These are phyloP conservation scores for Dendrocalamus sinicus DNA, from an alignment of 176 grass and related monocot genomes.

Conservation along the genomic window DNA sequence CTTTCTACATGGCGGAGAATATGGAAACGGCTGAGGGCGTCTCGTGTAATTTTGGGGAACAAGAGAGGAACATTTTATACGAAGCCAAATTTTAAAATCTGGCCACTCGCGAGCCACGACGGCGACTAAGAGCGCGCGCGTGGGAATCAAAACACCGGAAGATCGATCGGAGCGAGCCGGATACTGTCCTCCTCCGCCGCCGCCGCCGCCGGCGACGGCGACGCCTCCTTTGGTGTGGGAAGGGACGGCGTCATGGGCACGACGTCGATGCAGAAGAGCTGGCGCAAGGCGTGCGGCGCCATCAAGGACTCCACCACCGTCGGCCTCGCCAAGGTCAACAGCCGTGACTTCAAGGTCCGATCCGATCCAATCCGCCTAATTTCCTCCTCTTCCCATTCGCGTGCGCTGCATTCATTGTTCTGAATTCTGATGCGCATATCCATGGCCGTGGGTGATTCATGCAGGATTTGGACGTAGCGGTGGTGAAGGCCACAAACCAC, in stretches of 20 bases:
- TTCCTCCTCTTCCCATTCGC: not conserved
- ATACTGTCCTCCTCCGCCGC: not conserved
- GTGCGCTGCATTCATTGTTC: not conserved
- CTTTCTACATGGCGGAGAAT: not conserved
- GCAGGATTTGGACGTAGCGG: slow-evolving; percentile 85
- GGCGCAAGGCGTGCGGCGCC: slow-evolving; percentile 93
- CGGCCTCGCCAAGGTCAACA: slow-evolving; percentile 82
- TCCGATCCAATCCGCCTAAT: not conserved
- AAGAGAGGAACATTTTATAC: not conserved
- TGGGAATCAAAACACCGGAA: not conserved
- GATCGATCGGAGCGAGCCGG: not conserved
- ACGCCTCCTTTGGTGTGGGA: too few relatives aligned
- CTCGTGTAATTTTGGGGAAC: not conserved
- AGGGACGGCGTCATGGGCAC: slow-evolving; percentile 29
- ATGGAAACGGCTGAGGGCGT: not conserved
- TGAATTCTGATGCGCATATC: not conserved
- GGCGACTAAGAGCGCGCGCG: too few relatives aligned
- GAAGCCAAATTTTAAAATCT: slow-evolving; percentile 12
- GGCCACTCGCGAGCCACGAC: not conserved
- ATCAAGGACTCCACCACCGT: slow-evolving; percentile 95
- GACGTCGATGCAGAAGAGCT: slow-evolving; percentile 59
- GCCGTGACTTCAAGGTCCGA: slow-evolving; percentile 66
- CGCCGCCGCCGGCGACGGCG: not conserved
- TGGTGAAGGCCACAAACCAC: slow-evolving; percentile 96
- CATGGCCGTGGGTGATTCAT: not conserved